Conservation (phyloP, 2,329 filamentous ascomycete species). For the Paraphoma sp. region DNA sequence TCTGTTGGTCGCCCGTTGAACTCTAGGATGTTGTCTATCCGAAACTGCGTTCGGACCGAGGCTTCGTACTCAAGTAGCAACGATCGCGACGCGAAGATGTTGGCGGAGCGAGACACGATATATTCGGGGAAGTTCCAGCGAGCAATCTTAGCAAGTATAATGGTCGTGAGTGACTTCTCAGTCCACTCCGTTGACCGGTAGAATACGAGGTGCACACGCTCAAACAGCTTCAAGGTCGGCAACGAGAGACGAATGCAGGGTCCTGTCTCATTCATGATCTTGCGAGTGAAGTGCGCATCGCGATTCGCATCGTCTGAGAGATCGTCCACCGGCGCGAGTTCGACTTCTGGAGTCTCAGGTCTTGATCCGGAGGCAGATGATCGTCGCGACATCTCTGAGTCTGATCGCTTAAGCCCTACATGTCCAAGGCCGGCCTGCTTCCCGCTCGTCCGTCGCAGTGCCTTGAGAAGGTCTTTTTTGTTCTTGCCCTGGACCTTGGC, state of each 20-base stretch:
- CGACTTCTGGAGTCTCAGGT: slow-evolving; percentile 40
- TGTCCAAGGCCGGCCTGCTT: slow-evolving; percentile 79
- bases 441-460: slow-evolving; percentile 75
- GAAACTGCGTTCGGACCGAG: slow-evolving; percentile 79
- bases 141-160: slow-evolving; percentile 91
- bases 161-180: slow-evolving; percentile 92
- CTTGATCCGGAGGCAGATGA: slow-evolving; percentile 50
- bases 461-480: slow-evolving; percentile 78
- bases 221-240: slow-evolving; percentile 79
- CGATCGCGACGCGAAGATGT: slow-evolving; percentile 80
- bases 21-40: slow-evolving; percentile 82
- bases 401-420: slow-evolving; percentile 69
- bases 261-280: slow-evolving; percentile 78
- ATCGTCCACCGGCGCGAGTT: slow-evolving; percentile 35
- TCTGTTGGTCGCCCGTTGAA: slow-evolving; percentile 74
- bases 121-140: slow-evolving; percentile 87
- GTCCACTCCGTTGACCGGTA: slow-evolving; percentile 97
- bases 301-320: slow-evolving; percentile 63
- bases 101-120: slow-evolving; percentile 85
- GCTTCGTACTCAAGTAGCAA: slow-evolving; percentile 88
- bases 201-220: slow-evolving; percentile 93
- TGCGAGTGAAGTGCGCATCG: slow-evolving; percentile 75
- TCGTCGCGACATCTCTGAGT: slow-evolving; percentile 62
- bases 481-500: slow-evolving; percentile 87
- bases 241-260: slow-evolving; percentile 83